Evolutionary conservation across 495 filamentous ascomycete genomes (phyloP).

Genomic region (Penicillium alfredii): DNA sequence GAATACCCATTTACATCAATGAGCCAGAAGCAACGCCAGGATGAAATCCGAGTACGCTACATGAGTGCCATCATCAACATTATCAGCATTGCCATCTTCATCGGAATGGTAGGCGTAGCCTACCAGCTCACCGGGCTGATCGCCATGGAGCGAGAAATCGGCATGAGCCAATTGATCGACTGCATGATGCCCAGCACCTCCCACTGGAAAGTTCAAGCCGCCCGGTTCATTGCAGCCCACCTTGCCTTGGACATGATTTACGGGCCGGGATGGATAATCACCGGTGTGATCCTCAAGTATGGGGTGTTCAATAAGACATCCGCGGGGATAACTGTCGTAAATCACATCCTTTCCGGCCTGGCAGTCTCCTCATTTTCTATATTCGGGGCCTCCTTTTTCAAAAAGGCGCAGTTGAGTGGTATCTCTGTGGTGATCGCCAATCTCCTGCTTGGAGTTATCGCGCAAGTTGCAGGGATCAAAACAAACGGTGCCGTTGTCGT

Average conservation of each 20-base stretch:
- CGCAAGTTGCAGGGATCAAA: slow-evolving; percentile 54
- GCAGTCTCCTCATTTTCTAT: slow-evolving; percentile 64
- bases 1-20: slow-evolving; percentile 70
- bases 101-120: slow-evolving; percentile 60
- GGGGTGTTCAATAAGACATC: slow-evolving; percentile 59
- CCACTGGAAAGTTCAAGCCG: slow-evolving; percentile 62
- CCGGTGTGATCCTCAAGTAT: slow-evolving; percentile 52
- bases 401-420: slow-evolving; percentile 69
- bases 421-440: slow-evolving; percentile 58
- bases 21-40: slow-evolving; percentile 57
- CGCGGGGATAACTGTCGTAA: slow-evolving; percentile 54
- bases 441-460: slow-evolving; percentile 62
- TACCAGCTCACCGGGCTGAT: slow-evolving; percentile 76
- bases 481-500: slow-evolving; percentile 52
- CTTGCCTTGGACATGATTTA: slow-evolving; percentile 65
- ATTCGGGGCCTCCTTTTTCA: slow-evolving; percentile 67
- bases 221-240: slow-evolving; percentile 61
- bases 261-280: slow-evolving; percentile 62
- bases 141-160: slow-evolving; percentile 69
- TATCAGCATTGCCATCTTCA: slow-evolving; percentile 61
- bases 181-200: slow-evolving; percentile 68
- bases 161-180: slow-evolving; percentile 74
- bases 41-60: slow-evolving; percentile 56
- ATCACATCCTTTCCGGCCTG: slow-evolving; percentile 57
- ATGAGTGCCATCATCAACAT: slow-evolving; percentile 63